These are phyloP conservation scores for Chaetoscypha palmicola DNA, from an alignment of 2,329 filamentous ascomycete genomes.

Conservation along the genomic window DNA sequence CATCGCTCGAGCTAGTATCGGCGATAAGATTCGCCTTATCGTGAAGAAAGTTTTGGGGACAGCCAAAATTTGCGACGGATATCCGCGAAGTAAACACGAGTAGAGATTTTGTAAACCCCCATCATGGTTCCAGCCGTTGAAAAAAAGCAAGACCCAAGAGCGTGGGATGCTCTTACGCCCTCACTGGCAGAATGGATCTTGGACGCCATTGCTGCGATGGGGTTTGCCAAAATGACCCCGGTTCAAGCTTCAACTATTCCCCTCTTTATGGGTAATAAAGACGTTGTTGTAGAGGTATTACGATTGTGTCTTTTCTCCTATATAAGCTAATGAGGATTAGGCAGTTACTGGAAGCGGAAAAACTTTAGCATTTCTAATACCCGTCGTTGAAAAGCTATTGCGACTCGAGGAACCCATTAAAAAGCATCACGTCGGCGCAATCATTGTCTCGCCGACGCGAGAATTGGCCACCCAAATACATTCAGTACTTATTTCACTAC, in stretches of 20 bases:
- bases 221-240: slow-evolving; percentile 81
- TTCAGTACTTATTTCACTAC: slow-evolving; percentile 65
- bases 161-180: slow-evolving; percentile 64
- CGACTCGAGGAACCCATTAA: slow-evolving; percentile 76
- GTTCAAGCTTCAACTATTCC: slow-evolving; percentile 92
- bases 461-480: slow-evolving; percentile 90
- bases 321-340: slow-evolving; percentile 31
- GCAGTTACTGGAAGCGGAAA: slow-evolving; percentile 90
- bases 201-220: slow-evolving; percentile 76
- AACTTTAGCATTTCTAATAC: slow-evolving; percentile 79
- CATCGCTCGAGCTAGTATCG: too few species aligned
- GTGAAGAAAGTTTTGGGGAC: neutral
- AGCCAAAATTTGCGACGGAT: neutral
- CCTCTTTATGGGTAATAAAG: slow-evolving; percentile 81
- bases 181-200: slow-evolving; percentile 75
- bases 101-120: neutral
- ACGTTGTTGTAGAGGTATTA: slow-evolving; percentile 75
- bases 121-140: slow-evolving; percentile 22
- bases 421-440: slow-evolving; percentile 81
- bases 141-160: slow-evolving; percentile 42
- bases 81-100: neutral
- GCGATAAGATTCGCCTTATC: slow-evolving; percentile 1
- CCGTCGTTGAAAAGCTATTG: slow-evolving; percentile 74
- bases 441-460: slow-evolving; percentile 87
- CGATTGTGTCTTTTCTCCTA: slow-evolving; percentile 13